A percentile compares a stretch with the other conserved stretches of the same genome.
These are phyloP conservation scores for Rosa lucieae DNA, from an alignment of 306 rosid genomes.

Conservation along the genomic window DNA sequence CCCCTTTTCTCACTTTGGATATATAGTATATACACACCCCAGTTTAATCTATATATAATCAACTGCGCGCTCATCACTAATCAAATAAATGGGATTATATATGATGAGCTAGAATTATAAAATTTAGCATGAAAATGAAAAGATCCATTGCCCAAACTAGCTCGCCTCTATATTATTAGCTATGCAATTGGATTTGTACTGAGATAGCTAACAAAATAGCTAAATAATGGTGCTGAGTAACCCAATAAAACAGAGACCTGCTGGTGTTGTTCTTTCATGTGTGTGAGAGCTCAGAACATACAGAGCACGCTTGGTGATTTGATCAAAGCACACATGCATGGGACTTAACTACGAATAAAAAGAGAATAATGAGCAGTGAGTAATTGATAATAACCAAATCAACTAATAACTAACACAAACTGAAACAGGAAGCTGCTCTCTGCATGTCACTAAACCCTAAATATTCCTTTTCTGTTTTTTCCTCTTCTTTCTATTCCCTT, in stretches of 20 bases:
- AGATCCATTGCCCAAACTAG: neutral
- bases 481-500: slow-evolving; percentile 16
- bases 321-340: slow-evolving; percentile 41
- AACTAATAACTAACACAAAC: slow-evolving; percentile 14
- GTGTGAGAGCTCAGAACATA: slow-evolving; percentile 17
- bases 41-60: too few species aligned
- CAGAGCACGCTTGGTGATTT: slow-evolving; percentile 62
- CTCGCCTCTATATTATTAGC: neutral
- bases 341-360: slow-evolving; percentile 26
- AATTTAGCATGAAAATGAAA: neutral
- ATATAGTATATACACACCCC: too few species aligned
- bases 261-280: slow-evolving; percentile 12
- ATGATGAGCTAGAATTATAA: neutral
- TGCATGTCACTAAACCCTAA: slow-evolving; percentile 65
- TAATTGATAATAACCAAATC: neutral
- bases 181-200: neutral
- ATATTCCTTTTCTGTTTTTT: slow-evolving; percentile 42
- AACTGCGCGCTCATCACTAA: neutral
- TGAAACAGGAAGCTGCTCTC: slow-evolving; percentile 1
- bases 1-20: neutral
- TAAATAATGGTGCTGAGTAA: neutral
- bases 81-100: neutral
- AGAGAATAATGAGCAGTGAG: slow-evolving; percentile 13
- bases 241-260: slow-evolving; percentile 12
- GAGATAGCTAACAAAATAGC: neutral